Base-by-base conservation (phyloP, 768 basidiomycete genomes). In the Mycena chlorophos region DNA sequence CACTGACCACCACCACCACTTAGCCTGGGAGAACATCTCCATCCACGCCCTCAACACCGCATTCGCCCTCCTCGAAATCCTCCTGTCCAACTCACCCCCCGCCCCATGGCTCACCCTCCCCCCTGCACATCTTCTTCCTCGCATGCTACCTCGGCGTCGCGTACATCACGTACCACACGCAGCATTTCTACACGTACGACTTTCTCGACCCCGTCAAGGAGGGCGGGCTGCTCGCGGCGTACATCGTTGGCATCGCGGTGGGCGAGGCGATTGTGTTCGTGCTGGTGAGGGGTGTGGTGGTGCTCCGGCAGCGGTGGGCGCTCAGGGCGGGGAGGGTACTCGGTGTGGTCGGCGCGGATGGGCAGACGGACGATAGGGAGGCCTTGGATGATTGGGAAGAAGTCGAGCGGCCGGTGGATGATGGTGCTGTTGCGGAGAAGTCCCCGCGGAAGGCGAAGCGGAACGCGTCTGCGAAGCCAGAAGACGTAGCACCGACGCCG, bases 161-260 rank as follows among this genome's bases (percentile, higher is more conserved):
- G 12, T 91, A 89, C 61, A 77, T 91, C 51, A 87, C 86, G 0
- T 61, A 77, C 46, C 80, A 71, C 0, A 78, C 80, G 0, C 85
- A 87, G 63, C 80, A 81, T 0, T 79, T 86, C 63, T 90, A 89
- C 65, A 67, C 82, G 1, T 90, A 89, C 67, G 46, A 66, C 12
- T 90, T 89, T 74, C 79, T 90, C 6, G 66, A 89, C 61, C 87
- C 88, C 0, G 25, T 58, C 6, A 68, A 64, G 16, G 66, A 80
- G 54, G 66, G 71, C 22, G 73, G 61, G 4, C 62, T 74, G 29
- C 71, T 89, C 42, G 85, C 83, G 0, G 84, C 67, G 0, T 89
- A 88, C 65, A 82, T 89, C 62, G 20, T 85, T 34, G 86, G 84
- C 3, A 85, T 89, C 54, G 75, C 68, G 2, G 63, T 76, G 4